Conservation (phyloP, 192 early-diverging fungal species). For the Coemansia biformis region DNA sequence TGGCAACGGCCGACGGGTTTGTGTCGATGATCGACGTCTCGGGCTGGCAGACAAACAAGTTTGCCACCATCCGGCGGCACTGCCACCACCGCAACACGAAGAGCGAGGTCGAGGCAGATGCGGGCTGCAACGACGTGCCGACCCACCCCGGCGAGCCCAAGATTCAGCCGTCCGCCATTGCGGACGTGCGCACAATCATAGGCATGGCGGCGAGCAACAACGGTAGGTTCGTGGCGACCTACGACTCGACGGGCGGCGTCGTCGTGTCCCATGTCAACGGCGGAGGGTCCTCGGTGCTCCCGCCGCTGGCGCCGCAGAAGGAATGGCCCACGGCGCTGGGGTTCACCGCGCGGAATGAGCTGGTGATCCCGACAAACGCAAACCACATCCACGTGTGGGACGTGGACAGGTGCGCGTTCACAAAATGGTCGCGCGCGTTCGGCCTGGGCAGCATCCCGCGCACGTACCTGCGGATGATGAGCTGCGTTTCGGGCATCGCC, state of each 20-base stretch:
- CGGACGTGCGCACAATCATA: slow-evolving; percentile 55
- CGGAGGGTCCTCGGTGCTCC: slow-evolving; percentile 39
- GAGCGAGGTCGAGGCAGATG: slow-evolving; percentile 38
- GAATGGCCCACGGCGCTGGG: slow-evolving; percentile 28
- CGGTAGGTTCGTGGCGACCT: slow-evolving; percentile 75
- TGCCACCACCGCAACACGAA: slow-evolving; percentile 57
- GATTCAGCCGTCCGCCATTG: slow-evolving; percentile 11
- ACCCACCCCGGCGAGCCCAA: slow-evolving; percentile 39
- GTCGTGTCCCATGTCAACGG: slow-evolving; percentile 70
- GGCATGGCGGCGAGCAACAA: slow-evolving; percentile 72
- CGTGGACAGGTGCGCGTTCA: slow-evolving; percentile 58
- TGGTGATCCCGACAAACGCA: slow-evolving; percentile 56
- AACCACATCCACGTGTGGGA: slow-evolving; percentile 74
- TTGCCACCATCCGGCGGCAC: slow-evolving; percentile 61
- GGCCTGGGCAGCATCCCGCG: slow-evolving; percentile 59
- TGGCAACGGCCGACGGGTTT: slow-evolving; percentile 69
- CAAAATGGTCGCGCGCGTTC: slow-evolving; percentile 77
- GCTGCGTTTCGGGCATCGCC: slow-evolving; percentile 69
- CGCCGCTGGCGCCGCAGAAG: slow-evolving; percentile 12
- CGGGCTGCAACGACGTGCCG: slow-evolving; percentile 46
- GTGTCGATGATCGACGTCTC: slow-evolving; percentile 74
- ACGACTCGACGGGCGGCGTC: slow-evolving; percentile 68
- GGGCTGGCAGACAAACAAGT: slow-evolving; percentile 54
- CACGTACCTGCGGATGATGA: slow-evolving; percentile 57
- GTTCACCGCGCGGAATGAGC: slow-evolving; percentile 19